phyloP scores from a whole-genome alignment of 2,329 filamentous ascomycete genomes.

The Gaeumannomyces sp. region DNA sequence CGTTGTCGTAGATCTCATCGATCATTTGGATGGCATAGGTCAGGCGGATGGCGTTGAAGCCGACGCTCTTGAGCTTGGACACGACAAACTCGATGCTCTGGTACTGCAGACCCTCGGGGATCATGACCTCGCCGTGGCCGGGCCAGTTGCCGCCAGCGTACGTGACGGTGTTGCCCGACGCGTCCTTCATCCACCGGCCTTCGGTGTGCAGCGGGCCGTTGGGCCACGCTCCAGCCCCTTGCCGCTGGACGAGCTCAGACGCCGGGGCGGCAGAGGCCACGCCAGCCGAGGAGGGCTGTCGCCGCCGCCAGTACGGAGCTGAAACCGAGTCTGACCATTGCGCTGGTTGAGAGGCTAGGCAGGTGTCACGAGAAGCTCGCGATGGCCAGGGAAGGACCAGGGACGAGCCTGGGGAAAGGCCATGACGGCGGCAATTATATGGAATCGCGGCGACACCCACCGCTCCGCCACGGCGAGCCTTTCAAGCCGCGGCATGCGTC shows the following conservation, averaged over 20 bases:
- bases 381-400: background rate
- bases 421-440: background rate
- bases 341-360: background rate
- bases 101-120: conserved; percentile 59
- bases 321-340: conserved; percentile 6
- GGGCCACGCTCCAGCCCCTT: conserved; percentile 27
- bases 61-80: conserved; percentile 49
- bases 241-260: background rate
- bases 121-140: conserved; percentile 55
- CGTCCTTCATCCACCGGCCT: conserved; percentile 37
- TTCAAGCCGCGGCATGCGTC: background rate
- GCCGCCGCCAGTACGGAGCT: background rate
- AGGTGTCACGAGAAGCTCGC: background rate
- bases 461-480: background rate
- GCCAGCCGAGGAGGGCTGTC: background rate
- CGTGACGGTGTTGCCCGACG: conserved; percentile 35
- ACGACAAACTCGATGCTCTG: conserved; percentile 50
- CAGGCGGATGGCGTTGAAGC: conserved; percentile 57
- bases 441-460: background rate
- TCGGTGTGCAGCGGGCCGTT: conserved; percentile 35
- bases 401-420: too few relatives aligned
- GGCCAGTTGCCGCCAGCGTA: conserved; percentile 58
- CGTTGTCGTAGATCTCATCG: conserved; percentile 48
- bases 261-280: background rate
- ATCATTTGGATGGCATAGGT: conserved; percentile 61